A percentile compares a stretch with the other conserved stretches of the same genome.
These are phyloP conservation scores for Carpinus viminea DNA, from an alignment of 306 rosid genomes.

Conservation along the genomic window DNA sequence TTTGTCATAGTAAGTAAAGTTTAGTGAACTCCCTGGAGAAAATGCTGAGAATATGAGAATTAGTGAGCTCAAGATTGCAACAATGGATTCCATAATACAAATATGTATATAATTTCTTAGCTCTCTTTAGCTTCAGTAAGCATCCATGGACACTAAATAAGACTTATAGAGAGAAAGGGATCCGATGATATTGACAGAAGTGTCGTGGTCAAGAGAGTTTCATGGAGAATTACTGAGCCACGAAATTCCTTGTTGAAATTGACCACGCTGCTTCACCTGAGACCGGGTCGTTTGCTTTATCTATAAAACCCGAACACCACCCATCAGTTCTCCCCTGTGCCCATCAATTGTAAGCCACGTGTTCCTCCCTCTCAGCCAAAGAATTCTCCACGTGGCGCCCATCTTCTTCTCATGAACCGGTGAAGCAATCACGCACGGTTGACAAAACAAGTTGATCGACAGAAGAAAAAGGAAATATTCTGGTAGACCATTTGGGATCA, in stretches of 20 bases:
- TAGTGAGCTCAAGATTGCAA: conserved; percentile 41
- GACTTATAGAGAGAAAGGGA: background rate
- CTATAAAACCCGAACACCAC: too few species aligned
- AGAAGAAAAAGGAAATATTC: too few species aligned
- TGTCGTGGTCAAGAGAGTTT: conserved; percentile 22
- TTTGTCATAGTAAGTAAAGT: conserved; percentile 65
- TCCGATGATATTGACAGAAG: conserved; percentile 5
- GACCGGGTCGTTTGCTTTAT: background rate
- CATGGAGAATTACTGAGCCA: too few species aligned
- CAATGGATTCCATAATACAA: conserved; percentile 41
- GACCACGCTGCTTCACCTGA: conserved; percentile 20
- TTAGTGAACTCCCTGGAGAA: conserved; percentile 50
- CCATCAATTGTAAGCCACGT: too few species aligned
- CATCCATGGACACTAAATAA: conserved; percentile 40
- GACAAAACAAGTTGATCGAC: too few species aligned
- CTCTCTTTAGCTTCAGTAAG: conserved; percentile 18
- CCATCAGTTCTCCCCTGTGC: too few species aligned
- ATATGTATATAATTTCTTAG: background rate
- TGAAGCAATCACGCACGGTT: too few species aligned
- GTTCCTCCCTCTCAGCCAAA: too few species aligned
- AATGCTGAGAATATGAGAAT: conserved; percentile 41
- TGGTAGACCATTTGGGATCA: too few species aligned
- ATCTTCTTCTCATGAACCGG: too few species aligned
- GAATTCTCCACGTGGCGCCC: too few species aligned
- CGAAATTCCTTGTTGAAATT: too few species aligned